phyloP scores from a whole-genome alignment of 1,139 yeast genomes.

The Scheffersomyces titani region DNA sequence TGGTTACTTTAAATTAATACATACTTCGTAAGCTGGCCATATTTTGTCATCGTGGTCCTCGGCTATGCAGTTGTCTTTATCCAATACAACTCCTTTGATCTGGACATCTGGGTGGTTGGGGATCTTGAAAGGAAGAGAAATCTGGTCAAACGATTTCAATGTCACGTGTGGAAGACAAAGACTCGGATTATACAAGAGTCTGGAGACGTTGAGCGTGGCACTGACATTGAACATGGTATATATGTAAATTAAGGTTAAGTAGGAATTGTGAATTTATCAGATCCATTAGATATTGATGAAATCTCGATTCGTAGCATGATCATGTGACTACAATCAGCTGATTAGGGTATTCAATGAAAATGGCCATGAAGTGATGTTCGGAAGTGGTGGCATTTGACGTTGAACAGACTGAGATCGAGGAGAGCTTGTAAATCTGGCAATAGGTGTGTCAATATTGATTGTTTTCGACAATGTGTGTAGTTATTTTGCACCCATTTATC shows the following conservation, averaged over 20 bases:
- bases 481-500: not conserved
- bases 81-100: slow-evolving; percentile 82
- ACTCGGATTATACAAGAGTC: slow-evolving; percentile 63
- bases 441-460: not conserved
- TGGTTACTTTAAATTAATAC: slow-evolving; percentile 8
- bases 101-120: slow-evolving; percentile 18
- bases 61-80: slow-evolving; percentile 95
- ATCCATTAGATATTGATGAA: too few species aligned
- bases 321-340: not conserved
- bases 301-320: not conserved
- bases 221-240: slow-evolving; percentile 56
- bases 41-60: slow-evolving; percentile 77
- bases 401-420: not conserved
- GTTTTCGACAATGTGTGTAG: too few species aligned
- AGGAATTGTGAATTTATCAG: slow-evolving; percentile 1
- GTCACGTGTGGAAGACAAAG: slow-evolving; percentile 69
- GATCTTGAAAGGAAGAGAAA: slow-evolving; percentile 48
- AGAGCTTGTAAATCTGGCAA: not conserved
- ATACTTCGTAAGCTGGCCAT: slow-evolving; percentile 66
- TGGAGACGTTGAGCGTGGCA: slow-evolving; percentile 69
- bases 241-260: not conserved
- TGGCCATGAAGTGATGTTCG: not conserved
- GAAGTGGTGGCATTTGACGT: not conserved
- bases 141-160: slow-evolving; percentile 64
- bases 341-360: not conserved